Conservation (phyloP, 2,329 filamentous ascomycete genomes). For the Cercospora brassicicola region DNA sequence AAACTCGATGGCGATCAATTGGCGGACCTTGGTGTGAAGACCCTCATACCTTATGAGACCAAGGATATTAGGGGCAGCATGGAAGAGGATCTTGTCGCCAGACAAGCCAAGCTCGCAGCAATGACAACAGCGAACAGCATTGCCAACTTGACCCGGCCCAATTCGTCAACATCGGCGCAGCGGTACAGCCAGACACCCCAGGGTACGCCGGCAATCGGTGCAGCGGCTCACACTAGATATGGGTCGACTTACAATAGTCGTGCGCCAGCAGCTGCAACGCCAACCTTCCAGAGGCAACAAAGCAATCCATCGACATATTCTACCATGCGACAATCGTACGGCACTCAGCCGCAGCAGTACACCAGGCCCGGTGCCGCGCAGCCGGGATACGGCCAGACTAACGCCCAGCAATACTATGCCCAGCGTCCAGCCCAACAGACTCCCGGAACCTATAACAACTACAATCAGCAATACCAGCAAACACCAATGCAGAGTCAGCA, state of each 20-base stretch:
- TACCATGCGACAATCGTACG: constrained; percentile 25
- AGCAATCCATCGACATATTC: constrained; percentile 32
- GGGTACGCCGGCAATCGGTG: constrained; percentile 38
- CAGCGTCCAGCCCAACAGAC: constrained; percentile 23
- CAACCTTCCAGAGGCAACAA: constrained; percentile 33
- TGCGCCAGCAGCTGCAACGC: constrained; percentile 31
- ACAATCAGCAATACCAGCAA: constrained; percentile 26
- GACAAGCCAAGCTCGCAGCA: constrained; percentile 44
- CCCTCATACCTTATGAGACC: constrained; percentile 70
- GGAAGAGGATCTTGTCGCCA: constrained; percentile 71
- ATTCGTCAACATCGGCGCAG: constrained; percentile 33
- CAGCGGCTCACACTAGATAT: constrained; percentile 39
- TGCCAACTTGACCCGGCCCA: constrained; percentile 34
- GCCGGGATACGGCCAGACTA: constrained; percentile 29
- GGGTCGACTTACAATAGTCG: constrained; percentile 33
- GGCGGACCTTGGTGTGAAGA: constrained; percentile 79
- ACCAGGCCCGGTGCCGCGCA: constrained; percentile 30
- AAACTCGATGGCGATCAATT: constrained; percentile 83
- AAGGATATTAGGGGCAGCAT: constrained; percentile 75
- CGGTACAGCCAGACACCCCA: constrained; percentile 39
- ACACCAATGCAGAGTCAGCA: constrained; percentile 12
- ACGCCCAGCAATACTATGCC: constrained; percentile 31
- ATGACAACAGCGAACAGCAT: constrained; percentile 36
- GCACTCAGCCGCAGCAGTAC: constrained; percentile 33
- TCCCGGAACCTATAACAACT: constrained; percentile 25